A percentile compares a stretch with the other conserved stretches of the same genome.
These are phyloP conservation scores for Pseudodiploospora longispora DNA, from an alignment of 2,329 filamentous ascomycete species.

Conservation along the genomic window DNA sequence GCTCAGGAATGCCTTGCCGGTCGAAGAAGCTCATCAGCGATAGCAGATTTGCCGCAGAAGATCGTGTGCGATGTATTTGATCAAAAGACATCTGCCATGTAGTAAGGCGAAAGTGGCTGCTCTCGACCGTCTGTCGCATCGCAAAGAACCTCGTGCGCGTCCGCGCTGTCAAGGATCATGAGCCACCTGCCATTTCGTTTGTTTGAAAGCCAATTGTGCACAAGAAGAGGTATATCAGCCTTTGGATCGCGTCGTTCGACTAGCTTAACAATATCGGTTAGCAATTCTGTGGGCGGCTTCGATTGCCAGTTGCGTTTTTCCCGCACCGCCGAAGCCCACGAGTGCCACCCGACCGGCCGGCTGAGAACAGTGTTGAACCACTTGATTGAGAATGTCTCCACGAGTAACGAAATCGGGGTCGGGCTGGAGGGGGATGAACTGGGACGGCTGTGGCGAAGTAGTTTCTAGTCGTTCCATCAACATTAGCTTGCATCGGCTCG, in stretches of 20 bases:
- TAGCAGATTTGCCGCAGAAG: constrained; percentile 31
- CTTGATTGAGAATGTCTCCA: constrained; percentile 16
- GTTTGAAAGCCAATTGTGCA: constrained; percentile 20
- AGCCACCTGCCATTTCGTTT: constrained; percentile 22
- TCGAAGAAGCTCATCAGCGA: constrained; percentile 41
- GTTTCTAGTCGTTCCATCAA: too few species aligned
- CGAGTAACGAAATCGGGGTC: constrained; percentile 23
- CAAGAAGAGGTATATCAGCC: constrained; percentile 17
- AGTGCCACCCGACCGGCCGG: constrained; percentile 18
- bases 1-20: constrained; percentile 28
- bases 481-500: too few species aligned
- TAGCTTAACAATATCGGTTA: neutral
- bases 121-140: too few species aligned
- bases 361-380: constrained; percentile 13
- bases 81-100: constrained; percentile 12
- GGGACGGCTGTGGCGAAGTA: neutral
- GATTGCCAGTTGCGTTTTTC: constrained; percentile 10
- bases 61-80: constrained; percentile 23
- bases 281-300: constrained; percentile 1
- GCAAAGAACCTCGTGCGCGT: too few species aligned
- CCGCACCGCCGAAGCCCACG: constrained; percentile 26
- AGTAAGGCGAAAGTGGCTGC: too few species aligned
- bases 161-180: constrained; percentile 29
- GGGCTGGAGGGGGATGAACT: constrained; percentile 19
- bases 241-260: constrained; percentile 5